Evolutionary conservation across 371 early-diverging fungal species (phyloP), one percentile per base, ranked within the genome.

Genomic region (Lichtheimia ornata): DNA sequence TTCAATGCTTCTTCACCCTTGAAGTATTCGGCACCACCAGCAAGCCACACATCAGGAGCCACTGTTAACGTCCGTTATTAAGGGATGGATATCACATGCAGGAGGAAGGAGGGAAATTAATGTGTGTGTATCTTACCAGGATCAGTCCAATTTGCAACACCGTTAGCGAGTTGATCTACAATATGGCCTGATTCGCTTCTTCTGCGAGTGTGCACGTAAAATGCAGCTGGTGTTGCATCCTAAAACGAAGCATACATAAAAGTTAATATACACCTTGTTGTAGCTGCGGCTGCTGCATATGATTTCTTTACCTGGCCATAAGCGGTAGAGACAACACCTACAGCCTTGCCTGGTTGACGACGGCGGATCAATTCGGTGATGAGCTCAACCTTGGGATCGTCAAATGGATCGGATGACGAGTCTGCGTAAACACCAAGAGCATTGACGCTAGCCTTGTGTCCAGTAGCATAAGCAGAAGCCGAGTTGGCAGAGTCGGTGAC

Each of bases 401-500:
- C 87, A 45, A 84, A 77, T 22, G 82, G 72, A 56, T 68, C 68
- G 2, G 50, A 40, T 18, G 81, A 82, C 2, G 87, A 82, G 58
- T 87, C 87, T 43, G 77, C 77, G 64, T 89, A 88, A 50, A 89
- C 89, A 73, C 83, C 84, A 30, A 91, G 68, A 51, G 82, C 82
- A 63, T 80, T 84, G 56, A 84, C 82, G 47, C 79, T 74, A 40
- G 76, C 65, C 74, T 89, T 89, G 70, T 89, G 88, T 22, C 91
- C 88, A 63, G 86, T 78, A 65, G 83, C 71, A 72, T 87, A 91
- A 58, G 91, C 74, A 6, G 84, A 79, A 50, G 91, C 91, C 49
- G 86, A 86, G 76, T 91, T 91, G 67, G 91, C 88, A 60, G 89
- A 89, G 70, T 91, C 90, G 50, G 91, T 91, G 53, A 89, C 68